Conservation (phyloP, 2,329 filamentous ascomycete species). For the Penicillium sp. region DNA sequence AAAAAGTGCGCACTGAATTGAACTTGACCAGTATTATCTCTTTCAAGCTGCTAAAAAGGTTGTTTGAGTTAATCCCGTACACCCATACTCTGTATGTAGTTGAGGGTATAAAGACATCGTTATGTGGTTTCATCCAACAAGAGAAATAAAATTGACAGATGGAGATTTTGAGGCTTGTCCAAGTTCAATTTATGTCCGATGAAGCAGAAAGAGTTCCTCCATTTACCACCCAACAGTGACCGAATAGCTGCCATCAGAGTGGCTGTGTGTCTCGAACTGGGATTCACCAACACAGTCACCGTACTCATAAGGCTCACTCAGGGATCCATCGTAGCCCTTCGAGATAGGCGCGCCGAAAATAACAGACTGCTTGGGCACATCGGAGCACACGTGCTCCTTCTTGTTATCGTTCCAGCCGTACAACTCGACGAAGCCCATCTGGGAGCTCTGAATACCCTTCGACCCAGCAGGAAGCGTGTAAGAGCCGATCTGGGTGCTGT, state of each 20-base stretch:
- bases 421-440: constrained; percentile 31
- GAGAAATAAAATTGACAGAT: not conserved
- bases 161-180: not conserved
- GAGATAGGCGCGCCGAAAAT: constrained; percentile 20
- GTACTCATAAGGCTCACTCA: constrained; percentile 25
- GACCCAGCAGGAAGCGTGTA: constrained; percentile 24
- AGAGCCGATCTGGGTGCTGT: constrained; percentile 23
- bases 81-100: not conserved
- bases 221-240: not conserved
- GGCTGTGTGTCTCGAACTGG: constrained; percentile 13
- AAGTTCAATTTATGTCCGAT: too few species aligned
- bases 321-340: constrained; percentile 7
- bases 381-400: constrained; percentile 4
- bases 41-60: not conserved
- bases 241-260: not conserved
- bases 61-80: not conserved
- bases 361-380: constrained; percentile 15
- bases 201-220: not conserved
- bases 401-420: constrained; percentile 20
- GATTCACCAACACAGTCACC: constrained; percentile 27
- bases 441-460: constrained; percentile 18
- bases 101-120: not conserved
- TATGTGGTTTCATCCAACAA: not conserved
- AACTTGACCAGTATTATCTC: not conserved
- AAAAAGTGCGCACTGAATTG: not conserved